Base-by-base conservation (phyloP, 352 stramenopile genomes). In the Pythium plurisporium region DNA sequence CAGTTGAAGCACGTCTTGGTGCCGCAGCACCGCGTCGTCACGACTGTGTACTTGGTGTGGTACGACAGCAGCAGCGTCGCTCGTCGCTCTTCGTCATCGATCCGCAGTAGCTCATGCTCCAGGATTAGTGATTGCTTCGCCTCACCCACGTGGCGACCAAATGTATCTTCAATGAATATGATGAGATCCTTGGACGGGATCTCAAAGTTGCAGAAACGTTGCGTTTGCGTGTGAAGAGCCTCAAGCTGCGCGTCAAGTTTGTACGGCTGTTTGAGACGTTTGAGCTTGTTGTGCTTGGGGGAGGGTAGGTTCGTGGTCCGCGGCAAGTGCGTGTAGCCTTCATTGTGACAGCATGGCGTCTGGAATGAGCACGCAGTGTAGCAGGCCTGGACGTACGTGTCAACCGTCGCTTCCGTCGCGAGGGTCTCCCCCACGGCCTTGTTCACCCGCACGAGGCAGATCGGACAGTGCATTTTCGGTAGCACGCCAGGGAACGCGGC, bases 271-370 rank as follows among this genome's bases (percentile, higher is more conserved):
- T 22, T n/a, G 30, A 23, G 25, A 29, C 19, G 2, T 10, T 47
- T n/a, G 15, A 2, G 26, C 5, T 19, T 22, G 1, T n/a, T n/a
- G n/a, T n/a, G n/a, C n/a, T n/a, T n/a, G n/a, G n/a, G n/a, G n/a
- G n/a, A n/a, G n/a, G n/a, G n/a, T n/a, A n/a, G n/a, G n/a, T n/a
- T n/a, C n/a, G n/a, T n/a, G n/a, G n/a, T n/a, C n/a, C n/a, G n/a
- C 1, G 57, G 64, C 19, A 67, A 36, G 5, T 72, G 64, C 5
- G 48, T 61, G 46, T 65, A 67, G 2, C 43, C 1, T 17, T 27
- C 17, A 30, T 67, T 30, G 43, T 70, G 57, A 41, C 64, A 70
- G 53, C 64, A 70, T 11, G 64, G 64, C 19, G 64, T 20, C 2
- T 55, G 22, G 25, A 64, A 58, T 14, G 57, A 34, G 37, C 64